Conservation (phyloP, 495 filamentous ascomycete genomes). For the Penicillium psychrofluorescens region DNA sequence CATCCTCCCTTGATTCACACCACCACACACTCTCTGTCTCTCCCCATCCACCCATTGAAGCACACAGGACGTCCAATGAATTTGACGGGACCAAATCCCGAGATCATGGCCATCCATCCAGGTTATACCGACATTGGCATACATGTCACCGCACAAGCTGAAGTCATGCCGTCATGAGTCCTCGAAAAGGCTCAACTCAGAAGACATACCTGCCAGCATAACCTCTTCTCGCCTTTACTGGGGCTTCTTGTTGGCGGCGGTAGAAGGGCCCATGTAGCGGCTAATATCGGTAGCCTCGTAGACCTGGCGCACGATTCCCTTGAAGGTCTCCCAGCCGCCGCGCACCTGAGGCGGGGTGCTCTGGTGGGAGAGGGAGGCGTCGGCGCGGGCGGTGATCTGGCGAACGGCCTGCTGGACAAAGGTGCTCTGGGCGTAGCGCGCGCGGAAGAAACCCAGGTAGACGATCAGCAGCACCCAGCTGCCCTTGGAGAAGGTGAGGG, state of each 20-base stretch:
- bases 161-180: too few species aligned
- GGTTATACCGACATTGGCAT: too few species aligned
- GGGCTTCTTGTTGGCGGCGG: constrained; percentile 48
- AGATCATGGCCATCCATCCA: too few species aligned
- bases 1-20: background rate
- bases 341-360: constrained; percentile 77
- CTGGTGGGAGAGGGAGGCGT: constrained; percentile 77
- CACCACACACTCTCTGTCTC: background rate
- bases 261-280: constrained; percentile 52
- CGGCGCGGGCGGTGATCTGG: constrained; percentile 64
- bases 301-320: constrained; percentile 63
- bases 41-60: background rate
- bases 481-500: constrained; percentile 77
- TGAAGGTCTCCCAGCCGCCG: constrained; percentile 75
- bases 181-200: too few species aligned
- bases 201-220: background rate
- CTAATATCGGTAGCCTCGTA: constrained; percentile 72
- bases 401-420: constrained; percentile 81
- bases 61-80: too few species aligned
- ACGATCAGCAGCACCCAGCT: constrained; percentile 79
- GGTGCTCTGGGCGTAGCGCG: constrained; percentile 79
- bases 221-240: constrained; percentile 28
- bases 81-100: too few species aligned
- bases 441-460: constrained; percentile 90
- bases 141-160: too few species aligned